Conservation (phyloP, 139 green algal genomes). For the Auxenochlorella pyrenoidosa region DNA sequence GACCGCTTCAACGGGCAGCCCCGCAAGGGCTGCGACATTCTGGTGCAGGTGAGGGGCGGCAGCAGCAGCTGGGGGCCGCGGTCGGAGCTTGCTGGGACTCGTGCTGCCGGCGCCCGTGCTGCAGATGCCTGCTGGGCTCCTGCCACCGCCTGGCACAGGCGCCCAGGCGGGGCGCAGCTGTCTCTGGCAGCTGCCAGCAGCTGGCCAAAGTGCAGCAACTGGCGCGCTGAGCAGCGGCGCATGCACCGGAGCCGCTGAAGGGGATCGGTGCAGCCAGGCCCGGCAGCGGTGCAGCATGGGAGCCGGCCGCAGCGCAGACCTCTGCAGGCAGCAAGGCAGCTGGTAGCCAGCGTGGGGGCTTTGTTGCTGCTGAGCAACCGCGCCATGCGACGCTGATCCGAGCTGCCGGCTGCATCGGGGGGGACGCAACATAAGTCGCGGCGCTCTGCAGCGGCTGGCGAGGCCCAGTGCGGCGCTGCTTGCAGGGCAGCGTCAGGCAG, state of each 20-base stretch:
- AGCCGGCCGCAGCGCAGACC: too few relatives aligned
- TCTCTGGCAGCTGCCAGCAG: background rate
- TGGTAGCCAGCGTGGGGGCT: constrained; percentile 46
- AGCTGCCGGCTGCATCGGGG: background rate
- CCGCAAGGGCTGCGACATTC: constrained; percentile 96
- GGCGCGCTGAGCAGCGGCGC: background rate
- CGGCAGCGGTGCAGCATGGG: too few relatives aligned
- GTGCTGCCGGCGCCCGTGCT: too few relatives aligned
- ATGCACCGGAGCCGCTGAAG: too few relatives aligned
- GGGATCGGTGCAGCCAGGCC: too few relatives aligned
- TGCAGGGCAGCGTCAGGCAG: background rate
- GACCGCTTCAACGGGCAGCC: constrained; percentile 85
- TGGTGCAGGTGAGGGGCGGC: constrained; percentile 82
- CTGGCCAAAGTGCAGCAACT: background rate
- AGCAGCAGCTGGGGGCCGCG: background rate
- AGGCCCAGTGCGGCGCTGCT: background rate
- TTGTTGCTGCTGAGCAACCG: too few relatives aligned
- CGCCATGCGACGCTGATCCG: background rate
- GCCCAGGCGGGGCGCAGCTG: background rate
- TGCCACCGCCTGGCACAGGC: background rate
- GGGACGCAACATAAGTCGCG: too few relatives aligned
- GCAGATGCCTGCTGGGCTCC: background rate
- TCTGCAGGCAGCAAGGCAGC: too few relatives aligned
- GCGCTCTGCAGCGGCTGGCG: too few relatives aligned
- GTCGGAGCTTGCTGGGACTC: background rate